A percentile compares a stretch with the other conserved stretches of the same genome.
phyloP scores from a whole-genome alignment of 441 rosid genomes.

The Euphorbia celastroides region DNA sequence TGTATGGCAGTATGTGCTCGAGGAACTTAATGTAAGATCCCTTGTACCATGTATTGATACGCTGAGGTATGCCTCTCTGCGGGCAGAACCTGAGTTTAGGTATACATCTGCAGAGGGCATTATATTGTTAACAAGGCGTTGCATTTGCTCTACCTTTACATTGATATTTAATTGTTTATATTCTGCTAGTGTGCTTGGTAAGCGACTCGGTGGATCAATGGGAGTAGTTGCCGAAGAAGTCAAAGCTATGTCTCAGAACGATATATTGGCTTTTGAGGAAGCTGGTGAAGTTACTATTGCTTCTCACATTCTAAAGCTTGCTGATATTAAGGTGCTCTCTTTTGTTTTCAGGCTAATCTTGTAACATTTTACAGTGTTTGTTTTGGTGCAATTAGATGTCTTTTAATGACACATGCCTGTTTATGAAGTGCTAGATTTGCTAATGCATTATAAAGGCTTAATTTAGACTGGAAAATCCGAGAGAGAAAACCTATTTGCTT shows the following conservation, averaged over 20 bases:
- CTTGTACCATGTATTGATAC: conserved; percentile 81
- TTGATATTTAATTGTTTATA: conserved; percentile 19
- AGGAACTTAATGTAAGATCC: conserved; percentile 84
- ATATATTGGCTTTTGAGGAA: conserved; percentile 71
- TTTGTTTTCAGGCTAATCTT: neutral
- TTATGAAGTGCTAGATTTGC: neutral
- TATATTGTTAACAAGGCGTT: neutral
- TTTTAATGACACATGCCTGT: neutral
- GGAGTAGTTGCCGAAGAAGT: conserved; percentile 79
- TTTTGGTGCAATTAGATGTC: conserved; percentile 2
- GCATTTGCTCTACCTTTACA: conserved; percentile 6
- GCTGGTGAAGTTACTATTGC: conserved; percentile 78
- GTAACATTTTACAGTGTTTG: neutral
- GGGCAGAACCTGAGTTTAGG: conserved; percentile 99
- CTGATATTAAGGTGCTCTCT: conserved; percentile 75
- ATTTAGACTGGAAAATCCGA: neutral
- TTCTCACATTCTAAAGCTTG: conserved; percentile 51
- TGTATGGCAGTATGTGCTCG: conserved; percentile 73
- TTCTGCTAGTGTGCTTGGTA: conserved; percentile 63
- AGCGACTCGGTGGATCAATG: conserved; percentile 95
- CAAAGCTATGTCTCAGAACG: conserved; percentile 79
- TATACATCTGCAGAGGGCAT: conserved; percentile 28
- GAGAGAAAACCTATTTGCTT: neutral
- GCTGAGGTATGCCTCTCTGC: conserved; percentile 77
- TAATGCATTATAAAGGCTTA: too few species aligned